These are phyloP conservation scores for Senna tora DNA, from an alignment of 306 rosid species.

Conservation along the genomic window DNA sequence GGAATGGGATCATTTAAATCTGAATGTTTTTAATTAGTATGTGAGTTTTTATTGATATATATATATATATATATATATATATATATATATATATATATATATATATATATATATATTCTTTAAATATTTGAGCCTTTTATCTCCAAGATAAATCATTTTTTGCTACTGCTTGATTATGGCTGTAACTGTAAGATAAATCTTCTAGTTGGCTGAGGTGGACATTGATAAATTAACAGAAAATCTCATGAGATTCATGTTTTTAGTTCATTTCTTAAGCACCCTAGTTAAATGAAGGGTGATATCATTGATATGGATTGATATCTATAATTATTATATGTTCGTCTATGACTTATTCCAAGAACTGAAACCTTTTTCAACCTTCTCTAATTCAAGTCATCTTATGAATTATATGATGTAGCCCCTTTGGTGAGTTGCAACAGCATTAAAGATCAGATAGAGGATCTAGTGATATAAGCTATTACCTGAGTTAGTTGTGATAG, in stretches of 20 bases:
- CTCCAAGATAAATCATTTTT: neutral
- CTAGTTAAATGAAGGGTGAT: neutral
- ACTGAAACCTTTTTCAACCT: neutral
- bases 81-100: neutral
- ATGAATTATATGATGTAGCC: too few species aligned
- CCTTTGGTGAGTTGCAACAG: neutral
- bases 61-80: constrained; percentile 1
- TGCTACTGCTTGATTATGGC: neutral
- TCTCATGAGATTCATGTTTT: neutral
- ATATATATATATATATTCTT: constrained; percentile 12
- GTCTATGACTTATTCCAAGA: neutral
- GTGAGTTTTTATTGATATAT: neutral
- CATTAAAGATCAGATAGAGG: neutral
- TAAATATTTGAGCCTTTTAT: neutral
- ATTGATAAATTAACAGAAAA: neutral
- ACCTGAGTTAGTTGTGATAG: neutral
- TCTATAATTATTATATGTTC: too few species aligned
- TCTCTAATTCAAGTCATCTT: neutral
- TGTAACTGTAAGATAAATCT: neutral
- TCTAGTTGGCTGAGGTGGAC: neutral
- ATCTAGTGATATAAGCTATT: neutral
- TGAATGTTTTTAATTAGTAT: neutral
- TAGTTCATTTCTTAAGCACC: neutral
- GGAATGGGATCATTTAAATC: constrained; percentile 14
- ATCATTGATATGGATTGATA: neutral